Evolutionary conservation across 2,329 filamentous ascomycete genomes (phyloP), one percentile per base, ranked within the genome.

Genomic region (Aschersonia sp.): DNA sequence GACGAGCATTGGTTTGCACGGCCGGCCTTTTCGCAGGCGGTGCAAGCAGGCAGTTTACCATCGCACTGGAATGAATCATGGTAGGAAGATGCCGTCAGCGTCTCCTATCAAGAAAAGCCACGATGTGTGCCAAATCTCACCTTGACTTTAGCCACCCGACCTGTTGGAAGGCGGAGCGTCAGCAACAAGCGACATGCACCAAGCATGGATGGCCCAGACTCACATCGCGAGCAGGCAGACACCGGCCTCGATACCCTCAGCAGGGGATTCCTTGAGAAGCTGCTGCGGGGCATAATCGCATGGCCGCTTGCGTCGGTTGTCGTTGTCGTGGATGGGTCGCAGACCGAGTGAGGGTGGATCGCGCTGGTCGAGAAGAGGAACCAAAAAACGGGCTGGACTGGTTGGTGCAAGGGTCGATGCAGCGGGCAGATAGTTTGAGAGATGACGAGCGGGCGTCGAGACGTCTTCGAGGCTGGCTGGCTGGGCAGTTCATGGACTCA

Each of bases 31-130:
- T 96, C 91, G 61, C 92, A 97, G 20, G 91, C 91, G 5, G 89
- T 94, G 61, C 92, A 98, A 5, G 89, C 89, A 9, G 92, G 92
- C 40, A 97, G 72, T 65, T 96, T 96, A 52, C 92, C 91, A 68
- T 97, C 92, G 60, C 92, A 98, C 80, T 84, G 59, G 5, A 5
- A 38, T n/a, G 12, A 42, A 20, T 20, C 20, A 20, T 20, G 20
- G 20, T 20, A 20, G 20, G 20, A 20, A 20, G 20, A 20, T 20
- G 20, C 20, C 20, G 20, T 20, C 20, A 20, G 20, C 20, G 20
- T 20, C 20, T 20, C 20, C 20, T 20, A 20, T 20, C 20, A 20
- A 20, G 20, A 20, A 20, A 20, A 20, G 20, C 20, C 20, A 20
- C 20, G 20, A 20, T 20, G 20, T 20, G 20, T 20, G 20, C 20